Percentiles rank a stretch among this genome's conserved stretches.
These are phyloP conservation scores for Coniosporium apollinis DNA, from an alignment of 495 filamentous ascomycete genomes.

Conservation along the genomic window DNA sequence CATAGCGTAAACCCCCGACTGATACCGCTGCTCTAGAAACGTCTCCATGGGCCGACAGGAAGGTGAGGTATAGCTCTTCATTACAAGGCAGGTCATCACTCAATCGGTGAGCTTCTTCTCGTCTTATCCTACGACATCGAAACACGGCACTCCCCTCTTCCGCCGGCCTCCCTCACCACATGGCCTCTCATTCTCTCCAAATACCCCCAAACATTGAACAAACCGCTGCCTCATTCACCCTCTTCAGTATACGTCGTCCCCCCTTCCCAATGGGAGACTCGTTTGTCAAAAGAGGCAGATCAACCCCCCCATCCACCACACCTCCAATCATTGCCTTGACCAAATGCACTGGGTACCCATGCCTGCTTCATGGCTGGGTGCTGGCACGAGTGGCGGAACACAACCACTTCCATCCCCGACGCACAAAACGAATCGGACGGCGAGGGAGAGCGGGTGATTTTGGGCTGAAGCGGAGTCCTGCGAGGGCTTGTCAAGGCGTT, in stretches of 20 bases:
- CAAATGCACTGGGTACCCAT: conserved; percentile 7
- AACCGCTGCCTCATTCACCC: not conserved
- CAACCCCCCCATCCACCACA: not conserved
- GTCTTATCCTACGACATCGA: not conserved
- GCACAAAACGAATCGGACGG: too few species aligned
- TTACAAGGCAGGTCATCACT: not conserved
- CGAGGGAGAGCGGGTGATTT: too few species aligned
- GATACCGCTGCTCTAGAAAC: not conserved
- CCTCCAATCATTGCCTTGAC: conserved; percentile 3
- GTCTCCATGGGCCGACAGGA: too few species aligned
- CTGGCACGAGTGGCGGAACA: too few species aligned
- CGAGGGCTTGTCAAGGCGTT: too few species aligned
- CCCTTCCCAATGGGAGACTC: conserved; percentile 7
- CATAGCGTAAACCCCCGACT: not conserved
- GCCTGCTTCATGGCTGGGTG: too few species aligned
- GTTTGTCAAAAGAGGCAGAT: conserved; percentile 11
- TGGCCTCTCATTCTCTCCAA: not conserved
- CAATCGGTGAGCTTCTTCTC: not conserved
- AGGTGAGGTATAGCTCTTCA: not conserved
- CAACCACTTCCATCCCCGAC: too few species aligned
- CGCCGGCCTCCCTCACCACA: not conserved
- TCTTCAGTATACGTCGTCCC: conserved; percentile 11
- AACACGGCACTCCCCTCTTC: not conserved
- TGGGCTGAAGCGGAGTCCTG: too few species aligned
- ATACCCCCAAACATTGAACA: not conserved